These are phyloP conservation scores for Paraphoma sp. DNA, from an alignment of 2,329 filamentous ascomycete genomes.

Conservation along the genomic window DNA sequence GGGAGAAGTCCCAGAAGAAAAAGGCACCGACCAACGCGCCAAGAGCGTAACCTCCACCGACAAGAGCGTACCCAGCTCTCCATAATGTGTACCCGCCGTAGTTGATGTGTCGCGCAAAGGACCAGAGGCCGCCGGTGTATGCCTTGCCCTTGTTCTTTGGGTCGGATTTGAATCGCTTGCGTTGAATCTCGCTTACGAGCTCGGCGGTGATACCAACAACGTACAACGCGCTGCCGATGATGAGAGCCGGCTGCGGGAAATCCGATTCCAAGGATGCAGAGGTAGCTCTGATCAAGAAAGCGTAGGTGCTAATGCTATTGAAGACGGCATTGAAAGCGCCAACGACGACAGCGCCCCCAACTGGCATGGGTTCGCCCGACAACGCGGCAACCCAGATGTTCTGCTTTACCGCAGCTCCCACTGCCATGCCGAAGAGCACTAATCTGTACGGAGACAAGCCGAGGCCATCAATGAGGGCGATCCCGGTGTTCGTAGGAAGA, in stretches of 20 bases:
- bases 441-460: constrained; percentile 59
- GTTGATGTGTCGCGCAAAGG: constrained; percentile 60
- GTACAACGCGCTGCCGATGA: constrained; percentile 60
- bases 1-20: constrained; percentile 55
- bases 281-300: constrained; percentile 59
- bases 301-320: constrained; percentile 63
- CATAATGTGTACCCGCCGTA: constrained; percentile 62
- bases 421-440: constrained; percentile 61
- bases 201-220: constrained; percentile 61
- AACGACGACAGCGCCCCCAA: constrained; percentile 52
- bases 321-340: constrained; percentile 60
- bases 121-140: constrained; percentile 59
- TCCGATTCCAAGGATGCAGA: constrained; percentile 51
- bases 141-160: constrained; percentile 60
- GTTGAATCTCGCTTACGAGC: constrained; percentile 63
- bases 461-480: constrained; percentile 50
- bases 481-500: constrained; percentile 48
- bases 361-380: constrained; percentile 59
- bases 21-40: constrained; percentile 51
- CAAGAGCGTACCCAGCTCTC: constrained; percentile 58
- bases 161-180: constrained; percentile 59
- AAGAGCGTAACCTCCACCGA: constrained; percentile 55
- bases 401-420: constrained; percentile 62
- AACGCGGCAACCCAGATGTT: constrained; percentile 60
- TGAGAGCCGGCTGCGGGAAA: constrained; percentile 51